phyloP scores from a whole-genome alignment of 257 asterid species.

The Forsythia suspensa region DNA sequence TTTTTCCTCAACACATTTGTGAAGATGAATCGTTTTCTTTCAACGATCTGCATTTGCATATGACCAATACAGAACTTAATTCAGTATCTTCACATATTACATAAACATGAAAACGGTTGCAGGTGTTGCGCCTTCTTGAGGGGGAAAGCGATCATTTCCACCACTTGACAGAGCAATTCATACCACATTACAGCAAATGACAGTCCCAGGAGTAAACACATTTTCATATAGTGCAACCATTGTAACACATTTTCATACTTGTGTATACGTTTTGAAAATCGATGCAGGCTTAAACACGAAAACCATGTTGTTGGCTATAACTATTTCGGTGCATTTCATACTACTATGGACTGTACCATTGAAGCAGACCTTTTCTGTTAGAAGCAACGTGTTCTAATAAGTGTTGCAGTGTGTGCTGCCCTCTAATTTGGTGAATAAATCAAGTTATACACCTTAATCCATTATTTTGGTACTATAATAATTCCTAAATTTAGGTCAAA shows the following conservation, averaged over 20 bases:
- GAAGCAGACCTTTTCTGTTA: neutral
- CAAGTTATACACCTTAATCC: neutral
- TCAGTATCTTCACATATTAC: neutral
- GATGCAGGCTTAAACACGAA: neutral
- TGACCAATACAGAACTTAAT: too few species aligned
- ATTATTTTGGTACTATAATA: neutral
- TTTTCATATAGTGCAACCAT: neutral
- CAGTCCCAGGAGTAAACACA: neutral
- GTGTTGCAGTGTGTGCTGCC: neutral
- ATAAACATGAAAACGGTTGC: slow-evolving; percentile 20
- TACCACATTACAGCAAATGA: slow-evolving; percentile 55
- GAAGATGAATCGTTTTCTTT: too few species aligned
- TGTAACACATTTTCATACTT: neutral
- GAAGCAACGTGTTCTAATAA: neutral
- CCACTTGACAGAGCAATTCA: slow-evolving; percentile 57
- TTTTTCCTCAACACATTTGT: too few species aligned
- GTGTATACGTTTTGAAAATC: neutral
- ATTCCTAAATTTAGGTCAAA: neutral
- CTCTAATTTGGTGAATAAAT: slow-evolving; percentile 7
- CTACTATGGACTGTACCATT: slow-evolving; percentile 2
- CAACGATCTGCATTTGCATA: too few species aligned
- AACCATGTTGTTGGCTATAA: neutral
- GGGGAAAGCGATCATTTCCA: slow-evolving; percentile 63
- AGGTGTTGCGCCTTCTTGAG: slow-evolving; percentile 74
- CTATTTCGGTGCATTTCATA: slow-evolving; percentile 1